Evolutionary conservation across 139 green algal genomes (phyloP), one percentile per base, ranked within the genome.

Genomic region (Chlorella sorokiniana): DNA sequence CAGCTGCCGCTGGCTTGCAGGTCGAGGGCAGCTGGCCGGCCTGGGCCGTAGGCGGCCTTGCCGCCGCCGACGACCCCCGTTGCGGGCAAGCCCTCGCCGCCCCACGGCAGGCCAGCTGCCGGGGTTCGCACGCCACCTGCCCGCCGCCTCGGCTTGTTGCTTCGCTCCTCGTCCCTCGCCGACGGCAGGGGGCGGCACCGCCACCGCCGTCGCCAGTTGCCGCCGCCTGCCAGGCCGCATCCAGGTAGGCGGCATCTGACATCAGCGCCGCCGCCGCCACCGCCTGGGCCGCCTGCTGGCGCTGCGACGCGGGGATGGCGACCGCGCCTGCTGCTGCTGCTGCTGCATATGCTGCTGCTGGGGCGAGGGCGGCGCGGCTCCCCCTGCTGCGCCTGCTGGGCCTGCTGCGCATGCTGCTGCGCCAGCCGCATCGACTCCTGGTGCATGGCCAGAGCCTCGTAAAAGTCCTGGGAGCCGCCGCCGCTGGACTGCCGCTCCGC

Each of bases 361-460:
- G 27, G 41, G 68, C 25, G 9, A 38, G 16, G 68, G 23, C 3
- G 40, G 41, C 38, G 25, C 25, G 2, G 27, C 11, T 25, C 7
- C 22, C 68, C 33, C 40, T 38, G 25, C 11, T 20, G 68, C 38
- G 7, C 22, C 11, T 16, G 27, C 23, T 56, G 56, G 59, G 31
- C 40, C 56, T 33, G 56, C 54, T 35, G 29, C 16, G 29, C 20
- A 11, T 72, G 65, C 56, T 54, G 56, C 76, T 82, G 76, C 41
- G 74, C 62, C 31, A 61, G 42, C 62, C 62, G 61, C 76, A 82
- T 69, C 41, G 76, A 82, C 61, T 72, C 61, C 76, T 73, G 51
- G 62, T 73, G 76, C 76, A 82, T 69, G 10, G 51, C 35, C 31
- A 82, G 42, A 0, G 76, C 76, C 62, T 82, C 62, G 42, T 51